These are phyloP conservation scores for Beauveria sp. DNA, from an alignment of 2,329 filamentous ascomycete genomes.

Conservation along the genomic window DNA sequence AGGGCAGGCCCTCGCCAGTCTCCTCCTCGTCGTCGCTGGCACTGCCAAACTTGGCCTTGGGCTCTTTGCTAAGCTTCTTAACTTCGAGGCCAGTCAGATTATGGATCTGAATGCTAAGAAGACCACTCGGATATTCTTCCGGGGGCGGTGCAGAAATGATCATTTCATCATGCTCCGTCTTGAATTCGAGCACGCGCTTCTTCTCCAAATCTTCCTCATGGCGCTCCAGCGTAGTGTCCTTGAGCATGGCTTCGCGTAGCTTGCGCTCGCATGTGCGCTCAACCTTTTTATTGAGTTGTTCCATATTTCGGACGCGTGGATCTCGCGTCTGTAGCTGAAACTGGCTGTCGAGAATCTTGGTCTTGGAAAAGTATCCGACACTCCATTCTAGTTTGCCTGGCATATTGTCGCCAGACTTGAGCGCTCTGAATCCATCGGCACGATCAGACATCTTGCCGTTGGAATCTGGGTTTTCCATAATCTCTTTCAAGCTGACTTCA, in stretches of 20 bases:
- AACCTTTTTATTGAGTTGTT: slow-evolving; percentile 53
- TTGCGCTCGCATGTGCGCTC: slow-evolving; percentile 48
- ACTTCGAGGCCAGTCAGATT: slow-evolving; percentile 64
- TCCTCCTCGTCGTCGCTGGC: slow-evolving; percentile 50
- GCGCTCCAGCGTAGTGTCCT: slow-evolving; percentile 37
- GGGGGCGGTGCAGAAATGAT: slow-evolving; percentile 61
- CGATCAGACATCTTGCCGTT: slow-evolving; percentile 56
- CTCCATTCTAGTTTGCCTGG: slow-evolving; percentile 63
- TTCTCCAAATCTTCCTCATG: slow-evolving; percentile 58
- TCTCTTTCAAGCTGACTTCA: slow-evolving; percentile 56
- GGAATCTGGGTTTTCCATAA: slow-evolving; percentile 53
- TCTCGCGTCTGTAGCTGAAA: slow-evolving; percentile 54
- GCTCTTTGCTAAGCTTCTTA: slow-evolving; percentile 49
- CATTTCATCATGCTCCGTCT: slow-evolving; percentile 52
- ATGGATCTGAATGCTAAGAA: slow-evolving; percentile 64
- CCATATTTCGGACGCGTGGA: slow-evolving; percentile 45
- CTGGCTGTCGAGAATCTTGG: slow-evolving; percentile 53
- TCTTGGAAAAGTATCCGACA: slow-evolving; percentile 65
- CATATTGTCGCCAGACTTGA: slow-evolving; percentile 59
- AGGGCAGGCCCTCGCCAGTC: slow-evolving; percentile 57
- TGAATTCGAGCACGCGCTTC: slow-evolving; percentile 60
- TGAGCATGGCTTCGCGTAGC: slow-evolving; percentile 51
- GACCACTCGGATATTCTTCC: slow-evolving; percentile 53
- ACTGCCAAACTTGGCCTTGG: slow-evolving; percentile 38
- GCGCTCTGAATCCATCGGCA: slow-evolving; percentile 56